Base-by-base conservation (phyloP, 768 basidiomycete species). In the Daedalea quercina region DNA sequence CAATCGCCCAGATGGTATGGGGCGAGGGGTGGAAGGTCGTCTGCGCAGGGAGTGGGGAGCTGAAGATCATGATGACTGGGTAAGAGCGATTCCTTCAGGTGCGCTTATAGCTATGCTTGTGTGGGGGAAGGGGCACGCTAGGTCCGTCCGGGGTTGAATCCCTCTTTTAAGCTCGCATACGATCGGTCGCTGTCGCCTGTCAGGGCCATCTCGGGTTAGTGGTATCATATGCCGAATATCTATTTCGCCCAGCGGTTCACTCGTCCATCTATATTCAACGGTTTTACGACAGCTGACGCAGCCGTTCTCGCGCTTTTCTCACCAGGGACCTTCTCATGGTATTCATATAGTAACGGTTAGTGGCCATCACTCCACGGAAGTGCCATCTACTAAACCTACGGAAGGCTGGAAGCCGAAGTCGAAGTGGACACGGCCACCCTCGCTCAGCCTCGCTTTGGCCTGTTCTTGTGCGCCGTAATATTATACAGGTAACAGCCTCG, bases 1-100 rank as follows among this genome's bases (percentile, higher is more conserved):
- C 24, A 28, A 8, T 11, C 37, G 37, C 37, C 37, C 33, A 46
- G 24, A 28, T 40, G 7, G 26, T 35, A 34, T 44, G 20, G 13
- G 42, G 43, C 28, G 37, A 51, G 24, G 35, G 44, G 28, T 41
- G 33, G 42, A 44, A 35, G 11, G 46, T 49, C 6, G 46, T 52
- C 37, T 55, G 51, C 28, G 54, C 51, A n/a, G 23, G 26, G 24
- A 13, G 43, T 22, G 31, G 31, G 22, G 51, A 6, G 44, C 26
- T 52, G 44, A 52, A 41, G 2, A 35, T 52, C 44, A 49, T 49
- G 13, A 12, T 40, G 24, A 17, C 4, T 26, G 40, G 40, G 40
- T 3, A 42, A 22, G 40, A 15, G 22, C 4, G 15, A 42, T 42
- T 11, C 6, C 28, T 31, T 31, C 28, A 31, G 28, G 28, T 31